Percentiles rank a stretch among this genome's conserved stretches.
Conservation (phyloP, 1,139 yeast species). For the Yamadazyma dushanensis region DNA sequence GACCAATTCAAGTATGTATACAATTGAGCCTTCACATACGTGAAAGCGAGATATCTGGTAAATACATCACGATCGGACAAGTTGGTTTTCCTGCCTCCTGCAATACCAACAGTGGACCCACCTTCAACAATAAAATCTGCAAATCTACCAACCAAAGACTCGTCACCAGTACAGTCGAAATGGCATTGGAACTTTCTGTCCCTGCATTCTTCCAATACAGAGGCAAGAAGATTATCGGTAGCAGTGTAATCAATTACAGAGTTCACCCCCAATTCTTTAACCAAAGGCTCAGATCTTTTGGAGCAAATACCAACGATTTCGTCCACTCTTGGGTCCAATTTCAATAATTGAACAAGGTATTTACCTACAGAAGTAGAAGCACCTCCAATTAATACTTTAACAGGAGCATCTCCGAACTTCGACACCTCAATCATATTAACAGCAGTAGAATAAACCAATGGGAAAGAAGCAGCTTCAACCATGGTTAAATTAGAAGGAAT, state of each 20-base stretch:
- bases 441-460: conserved; percentile 61
- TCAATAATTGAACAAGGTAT: conserved; percentile 57
- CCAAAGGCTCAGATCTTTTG: conserved; percentile 33
- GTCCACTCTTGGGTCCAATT: conserved; percentile 39
- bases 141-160: conserved; percentile 15
- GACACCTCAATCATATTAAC: conserved; percentile 33
- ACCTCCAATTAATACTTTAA: conserved; percentile 60
- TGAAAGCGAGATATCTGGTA: conserved; percentile 4
- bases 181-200: conserved; percentile 36
- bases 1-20: conserved; percentile 12
- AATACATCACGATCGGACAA: conserved; percentile 14
- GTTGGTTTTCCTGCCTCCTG: conserved; percentile 47
- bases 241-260: conserved; percentile 50
- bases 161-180: conserved; percentile 30
- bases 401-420: conserved; percentile 3
- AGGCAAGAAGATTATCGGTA: conserved; percentile 19
- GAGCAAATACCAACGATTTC: conserved; percentile 48
- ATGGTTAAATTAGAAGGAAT: conserved; percentile 50
- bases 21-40: conserved; percentile 2
- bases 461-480: conserved; percentile 60
- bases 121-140: conserved; percentile 11
- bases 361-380: conserved; percentile 78
- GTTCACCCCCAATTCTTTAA: conserved; percentile 53
- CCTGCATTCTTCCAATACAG: conserved; percentile 26
- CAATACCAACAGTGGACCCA: conserved; percentile 49